Conservation (phyloP, 805 yeast genomes). For the Zygosaccharomyces kombuchaensis region DNA sequence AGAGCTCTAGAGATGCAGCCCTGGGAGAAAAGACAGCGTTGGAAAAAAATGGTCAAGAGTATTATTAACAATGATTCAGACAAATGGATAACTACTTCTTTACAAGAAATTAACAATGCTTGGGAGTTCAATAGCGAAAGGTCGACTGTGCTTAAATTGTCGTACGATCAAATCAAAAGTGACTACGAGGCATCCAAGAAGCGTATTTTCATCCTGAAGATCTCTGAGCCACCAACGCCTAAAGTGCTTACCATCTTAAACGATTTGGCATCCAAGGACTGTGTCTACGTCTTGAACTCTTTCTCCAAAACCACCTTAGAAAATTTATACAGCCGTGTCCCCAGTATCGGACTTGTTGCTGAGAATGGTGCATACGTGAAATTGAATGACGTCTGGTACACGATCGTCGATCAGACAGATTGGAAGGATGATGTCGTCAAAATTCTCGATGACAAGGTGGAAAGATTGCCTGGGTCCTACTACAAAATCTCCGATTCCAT, state of each 20-base stretch:
- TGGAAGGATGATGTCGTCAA: conserved; percentile 36
- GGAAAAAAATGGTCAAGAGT: conserved; percentile 56
- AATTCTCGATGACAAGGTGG: conserved; percentile 43
- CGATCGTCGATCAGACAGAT: conserved; percentile 52
- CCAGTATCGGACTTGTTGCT: conserved; percentile 76
- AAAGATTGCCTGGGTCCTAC: conserved; percentile 75
- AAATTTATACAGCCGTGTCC: conserved; percentile 59
- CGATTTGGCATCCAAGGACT: conserved; percentile 60
- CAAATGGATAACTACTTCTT: conserved; percentile 63
- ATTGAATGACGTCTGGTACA: conserved; percentile 54
- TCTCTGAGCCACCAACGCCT: conserved; percentile 56
- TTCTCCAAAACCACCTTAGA: conserved; percentile 62
- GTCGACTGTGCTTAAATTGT: conserved; percentile 34
- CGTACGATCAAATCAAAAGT: conserved; percentile 26
- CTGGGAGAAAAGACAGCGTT: conserved; percentile 55
- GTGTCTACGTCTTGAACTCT: conserved; percentile 68
- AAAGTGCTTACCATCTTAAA: conserved; percentile 52
- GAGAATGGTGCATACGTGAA: conserved; percentile 84
- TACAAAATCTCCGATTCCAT: conserved; percentile 72
- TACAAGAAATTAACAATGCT: conserved; percentile 47
- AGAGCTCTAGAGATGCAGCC: conserved; percentile 59
- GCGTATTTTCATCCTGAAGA: conserved; percentile 45
- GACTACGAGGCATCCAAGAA: conserved; percentile 32
- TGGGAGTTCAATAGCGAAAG: conserved; percentile 49
- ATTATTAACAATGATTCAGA: conserved; percentile 66